These are phyloP conservation scores for Leishmania tropica DNA, from an alignment of 208 protist genomes.

Conservation along the genomic window DNA sequence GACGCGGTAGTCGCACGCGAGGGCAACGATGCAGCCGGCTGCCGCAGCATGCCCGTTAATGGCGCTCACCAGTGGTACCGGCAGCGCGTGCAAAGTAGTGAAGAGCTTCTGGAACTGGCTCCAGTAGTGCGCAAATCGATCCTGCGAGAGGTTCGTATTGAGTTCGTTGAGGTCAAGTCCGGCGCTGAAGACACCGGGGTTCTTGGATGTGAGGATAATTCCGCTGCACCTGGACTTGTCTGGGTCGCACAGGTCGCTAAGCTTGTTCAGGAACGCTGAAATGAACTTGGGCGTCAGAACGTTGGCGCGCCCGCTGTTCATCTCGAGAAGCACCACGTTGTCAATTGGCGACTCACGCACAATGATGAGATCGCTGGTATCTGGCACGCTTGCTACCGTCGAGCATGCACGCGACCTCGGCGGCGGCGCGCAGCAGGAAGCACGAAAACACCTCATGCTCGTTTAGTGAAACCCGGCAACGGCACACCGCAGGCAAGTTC, in stretches of 20 bases:
- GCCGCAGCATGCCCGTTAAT: constrained; percentile 75
- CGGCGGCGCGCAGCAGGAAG: neutral
- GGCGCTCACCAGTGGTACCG: constrained; percentile 64
- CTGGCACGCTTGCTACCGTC: neutral
- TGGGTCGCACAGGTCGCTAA: constrained; percentile 56
- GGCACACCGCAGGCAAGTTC: neutral
- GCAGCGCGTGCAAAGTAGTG: constrained; percentile 67
- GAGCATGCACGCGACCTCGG: constrained; percentile 5
- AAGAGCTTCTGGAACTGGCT: constrained; percentile 72
- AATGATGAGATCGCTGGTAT: constrained; percentile 20
- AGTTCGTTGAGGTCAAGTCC: constrained; percentile 67
- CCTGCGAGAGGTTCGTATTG: constrained; percentile 31
- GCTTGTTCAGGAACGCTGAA: constrained; percentile 39
- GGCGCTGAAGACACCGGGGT: constrained; percentile 54
- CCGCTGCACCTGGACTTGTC: constrained; percentile 51
- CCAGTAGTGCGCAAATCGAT: constrained; percentile 68
- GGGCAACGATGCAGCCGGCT: constrained; percentile 68
- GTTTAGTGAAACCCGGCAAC: neutral
- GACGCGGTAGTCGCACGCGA: constrained; percentile 75
- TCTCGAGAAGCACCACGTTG: constrained; percentile 50
- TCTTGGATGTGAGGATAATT: constrained; percentile 67
- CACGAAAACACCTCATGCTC: neutral
- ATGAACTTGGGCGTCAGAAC: constrained; percentile 52
- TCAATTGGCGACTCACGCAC: constrained; percentile 55
- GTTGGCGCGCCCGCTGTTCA: constrained; percentile 59